phyloP scores from a whole-genome alignment of 1,139 yeast genomes.

The Geotrichum histeridarum region DNA sequence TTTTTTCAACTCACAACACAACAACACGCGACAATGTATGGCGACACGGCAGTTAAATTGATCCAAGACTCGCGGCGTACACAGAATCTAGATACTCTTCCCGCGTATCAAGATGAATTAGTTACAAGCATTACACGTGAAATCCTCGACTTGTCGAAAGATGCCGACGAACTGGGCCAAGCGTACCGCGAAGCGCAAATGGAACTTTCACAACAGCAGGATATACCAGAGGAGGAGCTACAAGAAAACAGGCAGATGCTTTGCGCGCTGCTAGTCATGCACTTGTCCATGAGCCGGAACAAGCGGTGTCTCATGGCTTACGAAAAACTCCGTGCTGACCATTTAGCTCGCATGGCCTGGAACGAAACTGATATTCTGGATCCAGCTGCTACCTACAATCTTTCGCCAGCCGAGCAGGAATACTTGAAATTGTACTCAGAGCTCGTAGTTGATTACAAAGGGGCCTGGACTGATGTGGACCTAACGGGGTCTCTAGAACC shows the following conservation, averaged over 20 bases:
- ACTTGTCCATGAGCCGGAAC: constrained; percentile 75
- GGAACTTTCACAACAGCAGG: constrained; percentile 26
- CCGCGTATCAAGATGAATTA: constrained; percentile 71
- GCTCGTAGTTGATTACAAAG: constrained; percentile 67
- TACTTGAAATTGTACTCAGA: constrained; percentile 69
- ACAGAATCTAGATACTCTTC: constrained; percentile 58
- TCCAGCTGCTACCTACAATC: constrained; percentile 42
- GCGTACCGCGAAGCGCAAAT: constrained; percentile 26
- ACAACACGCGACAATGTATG: constrained; percentile 57
- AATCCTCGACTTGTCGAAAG: constrained; percentile 38
- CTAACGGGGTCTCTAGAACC: constrained; percentile 83
- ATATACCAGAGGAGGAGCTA: constrained; percentile 37
- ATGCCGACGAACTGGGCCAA: constrained; percentile 50
- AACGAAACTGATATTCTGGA: constrained; percentile 40
- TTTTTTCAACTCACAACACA: not conserved
- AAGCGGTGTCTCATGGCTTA: constrained; percentile 86
- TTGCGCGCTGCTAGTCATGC: constrained; percentile 80
- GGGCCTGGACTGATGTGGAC: constrained; percentile 79
- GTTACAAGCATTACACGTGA: constrained; percentile 55
- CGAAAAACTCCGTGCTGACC: constrained; percentile 63
- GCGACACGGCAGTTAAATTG: constrained; percentile 78
- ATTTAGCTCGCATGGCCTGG: constrained; percentile 73
- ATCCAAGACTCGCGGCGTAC: constrained; percentile 81
- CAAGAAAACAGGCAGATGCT: constrained; percentile 40
- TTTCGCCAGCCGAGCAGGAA: constrained; percentile 76